phyloP scores from a whole-genome alignment of 805 yeast species.

The Metschnikowia shivogae region DNA sequence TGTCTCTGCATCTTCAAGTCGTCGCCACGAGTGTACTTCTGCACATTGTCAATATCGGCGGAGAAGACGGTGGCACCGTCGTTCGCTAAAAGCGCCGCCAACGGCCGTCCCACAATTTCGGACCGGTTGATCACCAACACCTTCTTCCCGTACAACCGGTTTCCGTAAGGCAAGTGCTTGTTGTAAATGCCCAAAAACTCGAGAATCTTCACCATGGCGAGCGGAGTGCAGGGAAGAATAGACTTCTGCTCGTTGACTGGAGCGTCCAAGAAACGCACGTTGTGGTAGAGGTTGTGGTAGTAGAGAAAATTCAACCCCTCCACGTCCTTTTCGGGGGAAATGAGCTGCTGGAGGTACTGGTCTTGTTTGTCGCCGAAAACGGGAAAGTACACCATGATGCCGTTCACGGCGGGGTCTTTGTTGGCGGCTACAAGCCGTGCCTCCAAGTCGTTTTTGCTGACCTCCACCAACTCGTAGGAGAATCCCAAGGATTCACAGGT shows the following conservation, averaged over 20 bases:
- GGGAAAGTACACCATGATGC: constrained; percentile 96
- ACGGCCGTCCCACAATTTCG: constrained; percentile 95
- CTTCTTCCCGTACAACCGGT: constrained; percentile 89
- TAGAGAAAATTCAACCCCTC: constrained; percentile 91
- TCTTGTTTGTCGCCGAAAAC: constrained; percentile 95
- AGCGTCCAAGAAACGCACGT: constrained; percentile 76
- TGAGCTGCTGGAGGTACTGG: constrained; percentile 91
- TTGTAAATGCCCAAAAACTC: constrained; percentile 90
- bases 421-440: constrained; percentile 81
- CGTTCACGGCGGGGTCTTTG: constrained; percentile 68
- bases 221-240: constrained; percentile 93
- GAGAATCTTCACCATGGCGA: constrained; percentile 88
- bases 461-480: constrained; percentile 68
- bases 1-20: constrained; percentile 80
- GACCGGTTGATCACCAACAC: constrained; percentile 88
- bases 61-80: constrained; percentile 97
- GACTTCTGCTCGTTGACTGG: constrained; percentile 66
- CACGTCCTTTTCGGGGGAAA: constrained; percentile 87
- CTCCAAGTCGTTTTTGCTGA: constrained; percentile 79
- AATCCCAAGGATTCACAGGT: constrained; percentile 86
- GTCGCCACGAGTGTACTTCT: constrained; percentile 90
- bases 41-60: constrained; percentile 81
- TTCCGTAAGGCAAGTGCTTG: constrained; percentile 76
- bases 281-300: constrained; percentile 93
- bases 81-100: constrained; percentile 92